phyloP scores from a whole-genome alignment of 306 rosid species.

The Cercis canadensis region DNA sequence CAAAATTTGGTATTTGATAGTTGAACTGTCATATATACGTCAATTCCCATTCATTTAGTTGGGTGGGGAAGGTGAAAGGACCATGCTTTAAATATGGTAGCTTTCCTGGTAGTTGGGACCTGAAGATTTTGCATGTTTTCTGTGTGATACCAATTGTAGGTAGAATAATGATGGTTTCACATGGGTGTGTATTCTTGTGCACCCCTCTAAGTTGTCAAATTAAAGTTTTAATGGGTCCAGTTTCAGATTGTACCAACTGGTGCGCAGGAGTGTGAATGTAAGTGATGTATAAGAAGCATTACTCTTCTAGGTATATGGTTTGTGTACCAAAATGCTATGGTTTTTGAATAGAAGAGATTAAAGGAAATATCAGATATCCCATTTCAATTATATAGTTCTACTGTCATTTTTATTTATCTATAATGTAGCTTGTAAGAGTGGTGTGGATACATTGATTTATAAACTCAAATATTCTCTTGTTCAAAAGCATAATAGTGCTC shows the following conservation, averaged over 20 bases:
- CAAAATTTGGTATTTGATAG: not conserved
- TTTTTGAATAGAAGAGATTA: not conserved
- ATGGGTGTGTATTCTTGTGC: too few relatives aligned
- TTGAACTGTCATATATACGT: not conserved
- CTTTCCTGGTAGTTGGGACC: conserved; percentile 19
- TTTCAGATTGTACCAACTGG: too few relatives aligned
- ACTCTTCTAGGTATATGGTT: not conserved
- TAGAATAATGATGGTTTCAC: too few relatives aligned
- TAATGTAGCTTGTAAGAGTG: conserved; percentile 6
- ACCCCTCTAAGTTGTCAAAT: too few relatives aligned
- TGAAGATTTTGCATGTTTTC: conserved; percentile 2
- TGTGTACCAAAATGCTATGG: conserved; percentile 4
- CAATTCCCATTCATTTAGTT: not conserved
- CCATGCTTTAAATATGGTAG: not conserved
- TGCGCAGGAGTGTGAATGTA: too few relatives aligned
- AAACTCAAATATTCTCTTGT: not conserved
- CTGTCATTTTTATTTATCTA: too few relatives aligned
- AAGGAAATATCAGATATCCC: conserved; percentile 14
- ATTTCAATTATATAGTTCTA: not conserved
- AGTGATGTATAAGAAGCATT: too few relatives aligned
- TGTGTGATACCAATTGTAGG: not conserved
- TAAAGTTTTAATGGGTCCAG: too few relatives aligned
- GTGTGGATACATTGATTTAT: not conserved
- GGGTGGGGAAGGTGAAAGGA: not conserved
- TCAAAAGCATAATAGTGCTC: not conserved